These are phyloP conservation scores for Fusarium concolor DNA, from an alignment of 2,329 filamentous ascomycete genomes.

Conservation along the genomic window DNA sequence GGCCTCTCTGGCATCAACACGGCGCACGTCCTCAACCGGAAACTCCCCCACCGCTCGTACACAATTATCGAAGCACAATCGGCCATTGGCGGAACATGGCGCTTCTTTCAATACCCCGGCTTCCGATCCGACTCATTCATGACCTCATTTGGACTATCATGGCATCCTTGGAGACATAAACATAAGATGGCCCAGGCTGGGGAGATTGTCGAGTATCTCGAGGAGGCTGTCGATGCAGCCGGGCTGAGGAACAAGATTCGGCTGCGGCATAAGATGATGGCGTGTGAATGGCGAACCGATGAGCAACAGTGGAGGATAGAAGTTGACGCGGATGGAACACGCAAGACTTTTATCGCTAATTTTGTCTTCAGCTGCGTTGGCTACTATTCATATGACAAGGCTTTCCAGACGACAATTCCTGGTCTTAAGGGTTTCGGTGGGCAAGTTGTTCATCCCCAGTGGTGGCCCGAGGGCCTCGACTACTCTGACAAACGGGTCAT, in stretches of 20 bases:
- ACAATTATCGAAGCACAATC: constrained; percentile 75
- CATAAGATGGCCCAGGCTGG: constrained; percentile 63
- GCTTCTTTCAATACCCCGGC: constrained; percentile 80
- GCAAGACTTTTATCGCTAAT: constrained; percentile 57
- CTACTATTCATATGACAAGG: constrained; percentile 79
- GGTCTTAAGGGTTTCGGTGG: constrained; percentile 76
- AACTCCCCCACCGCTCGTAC: constrained; percentile 68
- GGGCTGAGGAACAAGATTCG: constrained; percentile 67
- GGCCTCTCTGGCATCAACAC: constrained; percentile 81
- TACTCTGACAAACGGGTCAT: constrained; percentile 75
- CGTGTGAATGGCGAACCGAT: constrained; percentile 65
- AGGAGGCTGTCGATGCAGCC: constrained; percentile 60
- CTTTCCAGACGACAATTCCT: constrained; percentile 71
- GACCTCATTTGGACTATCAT: constrained; percentile 73
- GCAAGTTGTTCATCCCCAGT: constrained; percentile 75
- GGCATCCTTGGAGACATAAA: constrained; percentile 74
- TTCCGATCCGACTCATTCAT: constrained; percentile 75
- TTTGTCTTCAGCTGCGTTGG: constrained; percentile 70
- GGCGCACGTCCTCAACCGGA: constrained; percentile 72
- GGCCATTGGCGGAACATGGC: constrained; percentile 81
- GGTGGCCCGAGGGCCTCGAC: constrained; percentile 78
- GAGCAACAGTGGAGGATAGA: constrained; percentile 67
- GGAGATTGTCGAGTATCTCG: constrained; percentile 66
- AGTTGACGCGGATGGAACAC: constrained; percentile 51
- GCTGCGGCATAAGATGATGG: constrained; percentile 61